phyloP scores from a whole-genome alignment of 441 rosid genomes.

The Erodium chrysanthum region DNA sequence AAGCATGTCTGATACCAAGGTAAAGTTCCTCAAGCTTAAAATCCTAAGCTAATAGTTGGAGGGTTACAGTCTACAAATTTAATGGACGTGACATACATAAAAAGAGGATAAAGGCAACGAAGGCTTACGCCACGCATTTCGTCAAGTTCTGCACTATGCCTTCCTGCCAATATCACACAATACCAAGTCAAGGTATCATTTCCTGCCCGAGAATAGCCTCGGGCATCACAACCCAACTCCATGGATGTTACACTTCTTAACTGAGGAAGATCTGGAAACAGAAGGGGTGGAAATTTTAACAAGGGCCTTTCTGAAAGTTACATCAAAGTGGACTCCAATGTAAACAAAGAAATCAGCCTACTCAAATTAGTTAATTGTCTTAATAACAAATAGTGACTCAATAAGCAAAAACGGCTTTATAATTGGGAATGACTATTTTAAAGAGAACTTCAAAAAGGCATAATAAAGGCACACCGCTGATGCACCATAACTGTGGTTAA shows the following conservation, averaged over 20 bases:
- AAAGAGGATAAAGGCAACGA: constrained; percentile 13
- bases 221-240: constrained; percentile 94
- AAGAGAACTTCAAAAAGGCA: no score
- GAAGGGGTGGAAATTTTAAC: background rate
- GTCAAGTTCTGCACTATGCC: constrained; percentile 72
- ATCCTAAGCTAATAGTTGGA: background rate
- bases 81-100: background rate
- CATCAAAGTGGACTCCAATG: no score
- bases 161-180: constrained; percentile 90
- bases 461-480: no score
- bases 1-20: background rate
- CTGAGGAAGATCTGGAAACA: constrained; percentile 66
- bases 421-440: no score
- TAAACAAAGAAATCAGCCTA: no score
- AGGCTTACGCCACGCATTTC: constrained; percentile 82
- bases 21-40: no score
- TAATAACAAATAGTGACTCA: no score
- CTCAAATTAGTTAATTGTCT: no score
- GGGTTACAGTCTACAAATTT: background rate
- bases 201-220: constrained; percentile 88
- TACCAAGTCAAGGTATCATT: constrained; percentile 63
- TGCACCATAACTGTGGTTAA: no score
- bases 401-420: no score
- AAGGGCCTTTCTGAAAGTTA: no score
- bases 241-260: constrained; percentile 71